Percentiles rank a stretch among this genome's conserved stretches.
Evolutionary conservation across 2,329 filamentous ascomycete genomes (phyloP).

Genomic region (Hymenoscyphus scutula): DNA sequence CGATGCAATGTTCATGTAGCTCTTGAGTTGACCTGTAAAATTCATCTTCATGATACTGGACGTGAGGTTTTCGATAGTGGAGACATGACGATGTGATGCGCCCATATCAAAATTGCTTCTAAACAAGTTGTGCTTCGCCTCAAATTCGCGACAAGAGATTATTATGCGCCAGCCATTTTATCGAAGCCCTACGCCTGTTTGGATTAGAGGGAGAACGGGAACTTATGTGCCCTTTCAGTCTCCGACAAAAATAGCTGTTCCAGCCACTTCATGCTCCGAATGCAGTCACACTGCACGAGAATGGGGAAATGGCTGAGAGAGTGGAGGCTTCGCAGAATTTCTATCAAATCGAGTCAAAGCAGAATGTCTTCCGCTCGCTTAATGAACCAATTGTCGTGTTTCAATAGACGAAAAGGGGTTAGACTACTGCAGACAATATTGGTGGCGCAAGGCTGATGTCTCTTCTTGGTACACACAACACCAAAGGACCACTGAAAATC

Average conservation of each 20-base stretch:
- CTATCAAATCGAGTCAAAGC: background rate
- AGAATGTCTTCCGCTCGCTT: conserved; percentile 5
- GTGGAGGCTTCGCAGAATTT: background rate
- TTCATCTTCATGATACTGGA: background rate
- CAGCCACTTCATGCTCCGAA: conserved; percentile 4
- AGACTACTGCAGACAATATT: conserved; percentile 9
- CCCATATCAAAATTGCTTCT: too few species aligned
- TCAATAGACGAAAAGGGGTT: background rate
- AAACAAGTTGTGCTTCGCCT: background rate
- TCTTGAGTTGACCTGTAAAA: conserved; percentile 51
- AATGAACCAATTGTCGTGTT: background rate
- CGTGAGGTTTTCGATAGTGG: background rate
- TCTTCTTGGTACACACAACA: background rate
- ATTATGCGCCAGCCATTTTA: background rate
- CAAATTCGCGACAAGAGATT: background rate
- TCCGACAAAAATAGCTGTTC: conserved; percentile 5
- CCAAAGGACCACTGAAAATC: conserved; percentile 1
- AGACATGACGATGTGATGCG: background rate
- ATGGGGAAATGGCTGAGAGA: background rate
- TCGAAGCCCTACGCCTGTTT: background rate
- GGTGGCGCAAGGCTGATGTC: conserved; percentile 17
- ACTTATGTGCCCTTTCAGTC: background rate
- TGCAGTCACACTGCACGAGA: background rate
- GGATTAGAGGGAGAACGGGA: background rate
- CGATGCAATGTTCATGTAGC: conserved; percentile 94